These are phyloP conservation scores for Aspergillus phoenicis DNA, from an alignment of 2,329 filamentous ascomycete species.

Conservation along the genomic window DNA sequence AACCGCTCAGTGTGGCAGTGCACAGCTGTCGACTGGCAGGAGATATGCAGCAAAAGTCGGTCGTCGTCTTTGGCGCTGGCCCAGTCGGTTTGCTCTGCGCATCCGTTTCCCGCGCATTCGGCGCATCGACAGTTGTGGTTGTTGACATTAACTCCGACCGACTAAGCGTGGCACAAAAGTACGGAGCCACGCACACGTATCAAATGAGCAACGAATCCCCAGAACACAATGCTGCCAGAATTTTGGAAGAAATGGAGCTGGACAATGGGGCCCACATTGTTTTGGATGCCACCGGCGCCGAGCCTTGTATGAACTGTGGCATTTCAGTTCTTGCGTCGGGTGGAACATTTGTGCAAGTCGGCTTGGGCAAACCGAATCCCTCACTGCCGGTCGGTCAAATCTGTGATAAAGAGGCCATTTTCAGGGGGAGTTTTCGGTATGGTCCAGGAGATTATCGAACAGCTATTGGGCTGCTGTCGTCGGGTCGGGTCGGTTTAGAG, in stretches of 20 bases:
- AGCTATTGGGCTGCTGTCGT: conserved; percentile 69
- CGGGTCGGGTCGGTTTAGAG: conserved; percentile 68
- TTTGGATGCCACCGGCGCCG: conserved; percentile 75
- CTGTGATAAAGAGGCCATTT: conserved; percentile 81
- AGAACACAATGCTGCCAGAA: not conserved
- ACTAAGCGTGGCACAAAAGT: conserved; percentile 71
- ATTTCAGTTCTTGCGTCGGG: conserved; percentile 68
- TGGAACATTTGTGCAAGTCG: conserved; percentile 76
- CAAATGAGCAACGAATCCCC: conserved; percentile 52
- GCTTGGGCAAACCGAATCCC: conserved; percentile 82
- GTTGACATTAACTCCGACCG: conserved; percentile 70
- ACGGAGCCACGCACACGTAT: conserved; percentile 54
- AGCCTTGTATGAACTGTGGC: conserved; percentile 71
- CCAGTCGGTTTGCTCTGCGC: conserved; percentile 83
- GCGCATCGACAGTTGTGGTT: conserved; percentile 73
- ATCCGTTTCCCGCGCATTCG: conserved; percentile 77
- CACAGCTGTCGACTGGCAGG: conserved; percentile 74
- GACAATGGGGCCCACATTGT: conserved; percentile 66
- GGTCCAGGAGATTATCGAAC: conserved; percentile 79
- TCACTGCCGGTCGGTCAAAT: conserved; percentile 70
- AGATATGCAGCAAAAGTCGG: conserved; percentile 65
- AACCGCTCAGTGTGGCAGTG: conserved; percentile 80
- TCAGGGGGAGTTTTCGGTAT: conserved; percentile 84
- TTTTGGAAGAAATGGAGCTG: too few relatives aligned
- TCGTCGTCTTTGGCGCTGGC: conserved; percentile 80